Evolutionary conservation across 2,329 filamentous ascomycete genomes (phyloP).

Genomic region (Stachybotrys elegans): DNA sequence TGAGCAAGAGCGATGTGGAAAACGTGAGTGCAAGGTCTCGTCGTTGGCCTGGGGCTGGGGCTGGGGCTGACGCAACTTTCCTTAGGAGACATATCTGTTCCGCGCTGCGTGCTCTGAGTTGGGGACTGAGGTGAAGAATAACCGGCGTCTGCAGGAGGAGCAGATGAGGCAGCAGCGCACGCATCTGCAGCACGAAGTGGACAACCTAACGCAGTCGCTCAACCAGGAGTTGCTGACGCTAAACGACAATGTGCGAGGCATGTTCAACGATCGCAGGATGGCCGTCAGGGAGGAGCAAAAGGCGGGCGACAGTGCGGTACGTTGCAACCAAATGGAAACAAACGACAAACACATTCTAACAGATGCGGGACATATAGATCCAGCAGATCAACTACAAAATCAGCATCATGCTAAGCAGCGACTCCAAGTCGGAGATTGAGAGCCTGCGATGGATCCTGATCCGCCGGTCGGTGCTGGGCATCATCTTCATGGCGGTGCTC

Average conservation of each 20-base stretch:
- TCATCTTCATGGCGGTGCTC: constrained; percentile 60
- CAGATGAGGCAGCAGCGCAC: constrained; percentile 77
- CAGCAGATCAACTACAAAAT: constrained; percentile 97
- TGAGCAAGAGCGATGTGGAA: constrained; percentile 88
- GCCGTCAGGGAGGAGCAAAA: constrained; percentile 83
- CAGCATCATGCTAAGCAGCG: constrained; percentile 81
- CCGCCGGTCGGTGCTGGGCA: constrained; percentile 57
- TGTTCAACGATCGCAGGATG: constrained; percentile 97
- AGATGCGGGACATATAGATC: constrained; percentile 45
- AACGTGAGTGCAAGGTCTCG: constrained; percentile 46
- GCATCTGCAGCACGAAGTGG: constrained; percentile 88
- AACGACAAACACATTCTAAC: constrained; percentile 6
- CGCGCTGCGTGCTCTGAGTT: constrained; percentile 90
- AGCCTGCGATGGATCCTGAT: constrained; percentile 81
- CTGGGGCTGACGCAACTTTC: constrained; percentile 9
- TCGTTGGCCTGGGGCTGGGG: background rate
- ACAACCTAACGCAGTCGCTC: constrained; percentile 80
- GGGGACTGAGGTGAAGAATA: constrained; percentile 77
- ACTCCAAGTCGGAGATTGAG: constrained; percentile 88
- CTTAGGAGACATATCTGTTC: constrained; percentile 81
- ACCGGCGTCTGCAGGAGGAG: constrained; percentile 71
- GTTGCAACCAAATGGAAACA: constrained; percentile 18
- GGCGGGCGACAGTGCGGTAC: constrained; percentile 71
- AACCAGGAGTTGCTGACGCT: constrained; percentile 77
- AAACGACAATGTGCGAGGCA: constrained; percentile 87